Percentiles rank a stretch among this genome's conserved stretches.
These are phyloP conservation scores for Euphorbia peplus DNA, from an alignment of 345 rosid species.

Conservation along the genomic window DNA sequence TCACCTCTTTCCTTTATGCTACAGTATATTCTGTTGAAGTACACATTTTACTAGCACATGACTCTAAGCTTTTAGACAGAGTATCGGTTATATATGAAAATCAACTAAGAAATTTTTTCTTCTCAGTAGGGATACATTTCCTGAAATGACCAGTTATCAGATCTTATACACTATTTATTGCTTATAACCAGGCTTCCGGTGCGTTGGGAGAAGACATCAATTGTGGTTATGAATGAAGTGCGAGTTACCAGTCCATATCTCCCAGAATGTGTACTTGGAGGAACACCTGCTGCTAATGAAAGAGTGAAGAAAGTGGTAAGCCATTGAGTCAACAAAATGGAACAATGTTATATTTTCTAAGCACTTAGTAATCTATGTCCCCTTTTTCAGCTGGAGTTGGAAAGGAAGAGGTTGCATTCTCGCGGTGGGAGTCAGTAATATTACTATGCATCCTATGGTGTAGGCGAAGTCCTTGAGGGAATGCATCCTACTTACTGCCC, in stretches of 20 bases:
- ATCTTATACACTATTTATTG: constrained; percentile 1
- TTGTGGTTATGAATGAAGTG: constrained; percentile 90
- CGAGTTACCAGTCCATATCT: constrained; percentile 87
- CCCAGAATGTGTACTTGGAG: constrained; percentile 82
- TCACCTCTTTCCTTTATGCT: neutral
- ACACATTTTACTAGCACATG: neutral
- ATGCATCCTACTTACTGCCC: constrained; percentile 17
- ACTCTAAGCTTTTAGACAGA: neutral
- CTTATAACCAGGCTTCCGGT: constrained; percentile 79
- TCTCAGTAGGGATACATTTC: neutral
- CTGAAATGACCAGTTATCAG: neutral
- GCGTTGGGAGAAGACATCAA: constrained; percentile 88
- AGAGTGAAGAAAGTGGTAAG: constrained; percentile 98
- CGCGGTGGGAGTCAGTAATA: constrained; percentile 47
- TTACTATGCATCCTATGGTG: constrained; percentile 5
- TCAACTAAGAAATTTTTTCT: neutral
- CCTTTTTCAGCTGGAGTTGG: constrained; percentile 51
- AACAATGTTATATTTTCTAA: neutral
- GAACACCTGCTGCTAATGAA: constrained; percentile 92
- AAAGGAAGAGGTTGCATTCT: constrained; percentile 62
- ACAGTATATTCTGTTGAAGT: neutral
- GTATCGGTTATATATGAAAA: neutral
- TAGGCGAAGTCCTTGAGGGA: constrained; percentile 11
- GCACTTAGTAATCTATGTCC: constrained; percentile 7
- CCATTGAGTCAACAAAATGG: constrained; percentile 7